phyloP scores from a whole-genome alignment of 2,329 filamentous ascomycete genomes.

The Ophiocordyceps camponoti-rufipedis region DNA sequence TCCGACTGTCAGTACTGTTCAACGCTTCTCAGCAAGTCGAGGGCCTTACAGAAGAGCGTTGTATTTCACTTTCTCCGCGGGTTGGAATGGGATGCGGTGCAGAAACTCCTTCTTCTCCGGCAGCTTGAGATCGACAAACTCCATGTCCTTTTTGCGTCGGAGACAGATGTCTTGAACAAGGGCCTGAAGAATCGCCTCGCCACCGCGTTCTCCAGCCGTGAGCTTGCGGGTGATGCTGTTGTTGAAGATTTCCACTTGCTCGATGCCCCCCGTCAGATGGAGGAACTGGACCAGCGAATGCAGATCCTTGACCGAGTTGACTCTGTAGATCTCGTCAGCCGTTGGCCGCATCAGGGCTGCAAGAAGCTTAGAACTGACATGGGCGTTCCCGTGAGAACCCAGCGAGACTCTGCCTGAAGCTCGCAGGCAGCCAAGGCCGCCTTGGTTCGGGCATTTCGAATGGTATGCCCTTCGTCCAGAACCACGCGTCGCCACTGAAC shows the following conservation, averaged over 20 bases:
- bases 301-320: constrained; percentile 68
- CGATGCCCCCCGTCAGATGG: constrained; percentile 55
- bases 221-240: constrained; percentile 43
- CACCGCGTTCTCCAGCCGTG: constrained; percentile 32
- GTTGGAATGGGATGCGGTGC: constrained; percentile 53
- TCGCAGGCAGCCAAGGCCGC: constrained; percentile 48
- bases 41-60: constrained; percentile 44
- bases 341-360: not conserved
- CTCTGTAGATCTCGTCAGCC: constrained; percentile 19
- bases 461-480: constrained; percentile 68
- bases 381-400: constrained; percentile 66
- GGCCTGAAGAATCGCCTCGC: constrained; percentile 49
- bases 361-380: constrained; percentile 30
- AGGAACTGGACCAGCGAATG: constrained; percentile 68
- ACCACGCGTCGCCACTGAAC: constrained; percentile 63
- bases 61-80: constrained; percentile 62
- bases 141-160: constrained; percentile 73
- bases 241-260: constrained; percentile 58
- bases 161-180: constrained; percentile 70
- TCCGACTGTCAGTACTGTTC: constrained; percentile 1
- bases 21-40: not conserved
- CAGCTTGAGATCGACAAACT: constrained; percentile 64
- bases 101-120: constrained; percentile 64
- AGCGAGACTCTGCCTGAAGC: constrained; percentile 52
- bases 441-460: constrained; percentile 62